Conservation (phyloP, 192 early-diverging fungal species). For the Helicostylum pulchrum region DNA sequence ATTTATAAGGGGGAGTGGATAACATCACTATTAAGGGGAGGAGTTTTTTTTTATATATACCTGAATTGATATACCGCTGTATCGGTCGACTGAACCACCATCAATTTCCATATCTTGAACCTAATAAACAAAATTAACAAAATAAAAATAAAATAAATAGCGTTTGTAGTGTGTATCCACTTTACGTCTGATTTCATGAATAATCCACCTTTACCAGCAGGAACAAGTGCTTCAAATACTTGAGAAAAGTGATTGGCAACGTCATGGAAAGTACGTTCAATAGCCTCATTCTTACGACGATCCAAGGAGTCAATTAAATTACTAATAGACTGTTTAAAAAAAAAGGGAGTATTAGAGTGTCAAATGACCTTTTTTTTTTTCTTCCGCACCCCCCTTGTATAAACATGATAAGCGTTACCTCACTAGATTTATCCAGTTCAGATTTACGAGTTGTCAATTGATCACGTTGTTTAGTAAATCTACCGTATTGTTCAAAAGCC, state of each 20-base stretch:
- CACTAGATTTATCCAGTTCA: constrained; percentile 83
- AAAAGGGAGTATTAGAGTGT: background rate
- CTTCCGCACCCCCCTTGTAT: background rate
- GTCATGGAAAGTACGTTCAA: constrained; percentile 93
- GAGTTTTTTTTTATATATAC: background rate
- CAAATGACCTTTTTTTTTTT: background rate
- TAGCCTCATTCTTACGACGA: constrained; percentile 95
- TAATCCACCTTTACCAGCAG: constrained; percentile 78
- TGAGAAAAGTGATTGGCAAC: constrained; percentile 84
- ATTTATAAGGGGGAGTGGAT: no score
- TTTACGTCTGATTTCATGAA: constrained; percentile 74
- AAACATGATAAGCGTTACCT: constrained; percentile 29
- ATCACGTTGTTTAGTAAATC: constrained; percentile 90
- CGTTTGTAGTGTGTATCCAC: constrained; percentile 13
- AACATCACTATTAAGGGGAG: no score
- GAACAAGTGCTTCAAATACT: constrained; percentile 90
- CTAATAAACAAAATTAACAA: no score
- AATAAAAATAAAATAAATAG: no score
- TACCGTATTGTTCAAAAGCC: constrained; percentile 95
- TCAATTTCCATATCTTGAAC: constrained; percentile 38
- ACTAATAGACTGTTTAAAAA: constrained; percentile 66
- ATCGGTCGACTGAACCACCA: constrained; percentile 70
- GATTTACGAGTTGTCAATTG: constrained; percentile 75
- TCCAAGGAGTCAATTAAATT: constrained; percentile 89
- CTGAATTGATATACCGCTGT: constrained; percentile 86